These are phyloP conservation scores for Trichoderma brevicompactum DNA, from an alignment of 2,329 filamentous ascomycete genomes.

Conservation along the genomic window DNA sequence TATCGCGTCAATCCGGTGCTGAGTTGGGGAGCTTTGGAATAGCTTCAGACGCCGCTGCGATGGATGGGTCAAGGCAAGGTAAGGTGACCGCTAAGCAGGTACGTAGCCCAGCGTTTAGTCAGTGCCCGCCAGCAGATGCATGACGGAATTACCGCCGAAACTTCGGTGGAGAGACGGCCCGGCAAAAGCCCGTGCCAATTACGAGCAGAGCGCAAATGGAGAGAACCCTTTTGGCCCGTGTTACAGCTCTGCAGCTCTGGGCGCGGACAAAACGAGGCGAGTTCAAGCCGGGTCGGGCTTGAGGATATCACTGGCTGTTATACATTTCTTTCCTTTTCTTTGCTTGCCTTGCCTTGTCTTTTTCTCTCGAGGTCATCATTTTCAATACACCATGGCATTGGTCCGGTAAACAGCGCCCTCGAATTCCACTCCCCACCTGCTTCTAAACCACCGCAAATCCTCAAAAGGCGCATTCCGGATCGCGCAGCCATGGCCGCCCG, in stretches of 20 bases:
- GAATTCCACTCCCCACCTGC: no score
- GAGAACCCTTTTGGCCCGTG: no score
- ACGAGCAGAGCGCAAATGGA: not conserved
- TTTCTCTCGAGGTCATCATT: not conserved
- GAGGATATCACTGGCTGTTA: not conserved
- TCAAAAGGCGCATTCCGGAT: not conserved
- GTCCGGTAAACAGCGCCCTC: not conserved
- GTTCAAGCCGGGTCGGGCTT: no score
- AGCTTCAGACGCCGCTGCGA: slow-evolving; percentile 1
- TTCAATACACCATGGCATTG: slow-evolving; percentile 1
- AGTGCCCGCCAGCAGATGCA: not conserved
- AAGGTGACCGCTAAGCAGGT: slow-evolving; percentile 11
- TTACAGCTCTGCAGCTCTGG: no score
- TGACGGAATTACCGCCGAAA: slow-evolving; percentile 29
- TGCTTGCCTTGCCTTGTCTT: not conserved
- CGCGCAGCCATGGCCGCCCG: slow-evolving; percentile 29
- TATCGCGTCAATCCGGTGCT: not conserved
- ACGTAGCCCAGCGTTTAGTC: not conserved
- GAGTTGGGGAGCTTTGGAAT: not conserved
- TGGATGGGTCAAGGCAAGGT: not conserved
- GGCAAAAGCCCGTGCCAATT: slow-evolving; percentile 2
- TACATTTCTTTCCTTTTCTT: not conserved
- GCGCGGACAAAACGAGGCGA: no score
- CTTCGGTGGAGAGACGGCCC: slow-evolving; percentile 12
- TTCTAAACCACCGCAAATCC: not conserved